Evolutionary conservation across 2,329 filamentous ascomycete genomes (phyloP).

Genomic region (Pseudogymnoascus sp.): DNA sequence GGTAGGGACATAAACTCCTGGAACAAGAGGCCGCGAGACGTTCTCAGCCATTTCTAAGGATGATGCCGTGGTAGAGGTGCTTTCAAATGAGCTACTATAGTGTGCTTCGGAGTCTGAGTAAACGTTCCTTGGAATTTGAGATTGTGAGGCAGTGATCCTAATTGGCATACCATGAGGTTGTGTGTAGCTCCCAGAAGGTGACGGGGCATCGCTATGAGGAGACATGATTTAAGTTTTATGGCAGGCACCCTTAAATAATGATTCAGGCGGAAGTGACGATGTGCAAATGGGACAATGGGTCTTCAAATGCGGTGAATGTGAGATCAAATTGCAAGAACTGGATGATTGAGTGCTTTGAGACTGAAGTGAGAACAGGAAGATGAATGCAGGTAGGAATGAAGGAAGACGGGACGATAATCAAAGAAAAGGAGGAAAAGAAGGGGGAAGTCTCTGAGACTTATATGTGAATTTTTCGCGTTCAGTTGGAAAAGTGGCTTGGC

Average conservation of each 20-base stretch:
- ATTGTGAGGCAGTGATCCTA: neutral
- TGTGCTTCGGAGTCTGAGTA: conserved; percentile 28
- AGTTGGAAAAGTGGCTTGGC: neutral
- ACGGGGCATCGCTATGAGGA: conserved; percentile 40
- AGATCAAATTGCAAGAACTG: neutral
- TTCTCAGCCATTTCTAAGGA: conserved; percentile 27
- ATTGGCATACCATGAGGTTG: conserved; percentile 17
- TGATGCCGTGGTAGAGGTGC: conserved; percentile 35
- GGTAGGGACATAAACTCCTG: conserved; percentile 64
- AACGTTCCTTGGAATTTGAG: conserved; percentile 19
- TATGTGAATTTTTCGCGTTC: neutral
- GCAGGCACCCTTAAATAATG: neutral
- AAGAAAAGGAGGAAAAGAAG: neutral
- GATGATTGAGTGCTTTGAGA: neutral
- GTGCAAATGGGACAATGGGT: conserved; percentile 5
- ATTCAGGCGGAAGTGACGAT: neutral
- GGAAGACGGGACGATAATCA: neutral
- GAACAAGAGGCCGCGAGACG: conserved; percentile 32
- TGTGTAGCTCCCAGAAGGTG: conserved; percentile 38
- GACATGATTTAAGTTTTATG: conserved; percentile 29
- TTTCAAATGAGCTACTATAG: conserved; percentile 16
- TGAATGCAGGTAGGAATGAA: neutral
- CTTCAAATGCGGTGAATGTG: neutral
- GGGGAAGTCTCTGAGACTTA: neutral
- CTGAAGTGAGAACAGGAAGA: neutral